Conservation (phyloP, 495 filamentous ascomycete genomes). For the Penicillium cataractarum region DNA sequence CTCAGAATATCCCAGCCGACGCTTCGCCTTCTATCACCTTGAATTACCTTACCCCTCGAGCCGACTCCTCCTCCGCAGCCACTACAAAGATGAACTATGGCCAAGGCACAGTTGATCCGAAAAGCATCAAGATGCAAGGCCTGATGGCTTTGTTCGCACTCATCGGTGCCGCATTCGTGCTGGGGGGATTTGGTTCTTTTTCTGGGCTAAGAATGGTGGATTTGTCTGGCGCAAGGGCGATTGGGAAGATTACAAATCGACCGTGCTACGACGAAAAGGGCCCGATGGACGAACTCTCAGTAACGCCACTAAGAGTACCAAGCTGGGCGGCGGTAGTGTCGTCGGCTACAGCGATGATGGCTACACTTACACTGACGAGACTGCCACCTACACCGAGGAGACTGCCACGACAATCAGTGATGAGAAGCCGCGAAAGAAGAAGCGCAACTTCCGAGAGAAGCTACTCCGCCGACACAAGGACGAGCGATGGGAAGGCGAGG, state of each 20-base stretch:
- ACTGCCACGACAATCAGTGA: constrained; percentile 46
- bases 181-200: constrained; percentile 95
- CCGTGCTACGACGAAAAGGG: constrained; percentile 89
- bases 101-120: constrained; percentile 61
- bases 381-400: constrained; percentile 40
- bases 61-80: constrained; percentile 27
- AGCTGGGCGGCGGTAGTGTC: constrained; percentile 77
- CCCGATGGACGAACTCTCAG: constrained; percentile 82
- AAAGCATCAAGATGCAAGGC: constrained; percentile 80
- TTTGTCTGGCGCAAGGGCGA: constrained; percentile 82
- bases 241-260: constrained; percentile 98
- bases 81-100: constrained; percentile 34
- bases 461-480: constrained; percentile 45
- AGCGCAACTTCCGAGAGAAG: constrained; percentile 42
- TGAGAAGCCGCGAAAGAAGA: constrained; percentile 45
- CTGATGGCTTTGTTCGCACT: constrained; percentile 85
- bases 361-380: constrained; percentile 53
- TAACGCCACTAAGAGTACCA: constrained; percentile 78
- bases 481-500: constrained; percentile 57
- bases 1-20: constrained; percentile 9
- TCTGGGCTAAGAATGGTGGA: constrained; percentile 95
- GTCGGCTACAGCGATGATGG: constrained; percentile 64
- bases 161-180: constrained; percentile 75
- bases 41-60: constrained; percentile 27
- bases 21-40: constrained; percentile 11